These are phyloP conservation scores for Solidago caesia DNA, from an alignment of 129 eudicot species.

Conservation along the genomic window DNA sequence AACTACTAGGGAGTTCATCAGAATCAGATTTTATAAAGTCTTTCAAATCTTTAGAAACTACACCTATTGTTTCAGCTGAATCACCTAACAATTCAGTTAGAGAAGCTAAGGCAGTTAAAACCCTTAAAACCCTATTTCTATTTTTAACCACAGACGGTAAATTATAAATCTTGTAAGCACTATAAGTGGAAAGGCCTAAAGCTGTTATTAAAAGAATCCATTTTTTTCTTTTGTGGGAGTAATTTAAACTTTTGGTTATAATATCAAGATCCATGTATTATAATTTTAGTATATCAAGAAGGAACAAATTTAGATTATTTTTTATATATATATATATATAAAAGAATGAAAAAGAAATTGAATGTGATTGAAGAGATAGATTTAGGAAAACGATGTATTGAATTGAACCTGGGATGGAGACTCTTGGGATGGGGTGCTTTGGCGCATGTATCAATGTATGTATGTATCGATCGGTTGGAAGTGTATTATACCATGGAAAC, in stretches of 20 bases:
- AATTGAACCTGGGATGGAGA: too few species aligned
- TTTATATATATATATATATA: neutral
- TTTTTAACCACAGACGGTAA: slow-evolving; percentile 55
- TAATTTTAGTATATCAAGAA: slow-evolving; percentile 4
- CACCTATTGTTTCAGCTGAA: slow-evolving; percentile 71
- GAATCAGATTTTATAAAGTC: slow-evolving; percentile 76
- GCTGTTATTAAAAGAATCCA: slow-evolving; percentile 45
- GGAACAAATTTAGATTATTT: neutral
- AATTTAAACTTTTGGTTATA: slow-evolving; percentile 40
- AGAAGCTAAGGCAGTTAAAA: slow-evolving; percentile 53
- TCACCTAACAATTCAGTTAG: slow-evolving; percentile 58
- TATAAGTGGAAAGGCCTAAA: slow-evolving; percentile 61
- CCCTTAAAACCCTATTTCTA: slow-evolving; percentile 44
- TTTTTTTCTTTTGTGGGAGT: slow-evolving; percentile 46
- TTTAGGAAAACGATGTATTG: too few species aligned
- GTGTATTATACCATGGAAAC: too few species aligned
- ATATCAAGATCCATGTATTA: slow-evolving; percentile 49
- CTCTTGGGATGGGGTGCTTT: too few species aligned
- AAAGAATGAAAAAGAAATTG: too few species aligned
- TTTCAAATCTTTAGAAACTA: slow-evolving; percentile 68
- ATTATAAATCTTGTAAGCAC: slow-evolving; percentile 50
- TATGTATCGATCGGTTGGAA: too few species aligned
- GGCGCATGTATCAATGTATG: too few species aligned
- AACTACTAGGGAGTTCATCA: slow-evolving; percentile 66
- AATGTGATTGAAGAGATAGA: too few species aligned